A percentile compares a stretch with the other conserved stretches of the same genome.
Evolutionary conservation across 192 early-diverging fungal species (phyloP).

Genomic region (Backusella westeae): DNA sequence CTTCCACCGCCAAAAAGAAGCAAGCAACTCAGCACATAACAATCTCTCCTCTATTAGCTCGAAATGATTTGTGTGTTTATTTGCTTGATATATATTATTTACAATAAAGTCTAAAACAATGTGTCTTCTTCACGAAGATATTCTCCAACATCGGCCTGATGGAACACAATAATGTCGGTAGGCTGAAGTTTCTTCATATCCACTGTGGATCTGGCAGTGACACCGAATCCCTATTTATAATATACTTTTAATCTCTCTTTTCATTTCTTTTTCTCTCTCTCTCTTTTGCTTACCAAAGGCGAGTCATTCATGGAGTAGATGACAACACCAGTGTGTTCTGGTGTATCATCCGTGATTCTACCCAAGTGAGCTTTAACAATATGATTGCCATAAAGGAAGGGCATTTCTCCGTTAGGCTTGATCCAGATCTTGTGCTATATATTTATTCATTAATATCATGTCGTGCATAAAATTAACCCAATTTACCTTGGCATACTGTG

Average conservation of each 20-base stretch:
- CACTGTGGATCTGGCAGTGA: conserved; percentile 89
- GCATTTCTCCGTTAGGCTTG: conserved; percentile 99
- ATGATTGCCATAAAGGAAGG: conserved; percentile 98
- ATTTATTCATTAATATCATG: neutral
- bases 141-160: conserved; percentile 98
- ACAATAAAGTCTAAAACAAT: conserved; percentile 53
- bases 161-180: conserved; percentile 91
- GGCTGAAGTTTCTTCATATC: conserved; percentile 94
- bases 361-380: conserved; percentile 96
- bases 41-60: neutral
- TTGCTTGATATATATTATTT: neutral
- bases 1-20: neutral
- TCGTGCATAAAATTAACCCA: neutral
- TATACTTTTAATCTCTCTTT: neutral
- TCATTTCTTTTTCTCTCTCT: neutral
- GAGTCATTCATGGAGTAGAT: conserved; percentile 93
- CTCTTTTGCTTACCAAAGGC: conserved; percentile 57
- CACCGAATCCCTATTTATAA: conserved; percentile 80
- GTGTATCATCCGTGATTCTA: conserved; percentile 96
- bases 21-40: neutral
- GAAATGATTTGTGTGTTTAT: neutral
- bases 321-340: conserved; percentile 96
- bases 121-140: conserved; percentile 84
- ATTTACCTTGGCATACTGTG: conserved; percentile 88
- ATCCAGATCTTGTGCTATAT: conserved; percentile 96